Percentiles rank a stretch among this genome's conserved stretches.
These are phyloP conservation scores for Abrus precatorius DNA, from an alignment of 306 rosid species.

Conservation along the genomic window DNA sequence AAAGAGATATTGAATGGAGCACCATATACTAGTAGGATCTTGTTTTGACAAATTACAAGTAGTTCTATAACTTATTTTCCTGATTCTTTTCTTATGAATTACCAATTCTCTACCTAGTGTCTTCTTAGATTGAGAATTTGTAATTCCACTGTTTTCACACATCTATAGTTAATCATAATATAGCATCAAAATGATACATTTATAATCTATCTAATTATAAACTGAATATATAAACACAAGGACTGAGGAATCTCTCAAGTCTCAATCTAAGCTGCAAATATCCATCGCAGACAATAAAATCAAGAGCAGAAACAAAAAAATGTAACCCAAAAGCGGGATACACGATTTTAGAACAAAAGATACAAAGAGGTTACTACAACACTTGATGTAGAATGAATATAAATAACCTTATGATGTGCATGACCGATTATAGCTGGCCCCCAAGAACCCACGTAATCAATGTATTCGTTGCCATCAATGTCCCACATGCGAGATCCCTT, in stretches of 20 bases:
- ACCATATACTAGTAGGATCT: neutral
- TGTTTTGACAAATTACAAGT: conserved; percentile 11
- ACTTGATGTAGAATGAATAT: neutral
- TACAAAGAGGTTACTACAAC: neutral
- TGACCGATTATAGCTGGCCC: conserved; percentile 97
- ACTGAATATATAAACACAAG: neutral
- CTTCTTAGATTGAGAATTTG: neutral
- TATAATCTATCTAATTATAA: neutral
- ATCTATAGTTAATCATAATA: neutral
- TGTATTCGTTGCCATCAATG: conserved; percentile 89
- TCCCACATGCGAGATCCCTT: conserved; percentile 94
- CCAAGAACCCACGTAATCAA: conserved; percentile 98
- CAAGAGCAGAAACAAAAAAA: neutral
- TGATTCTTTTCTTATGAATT: neutral
- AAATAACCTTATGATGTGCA: conserved; percentile 85
- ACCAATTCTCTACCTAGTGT: conserved; percentile 3
- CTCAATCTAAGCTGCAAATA: neutral
- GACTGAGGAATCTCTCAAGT: neutral
- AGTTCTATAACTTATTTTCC: neutral
- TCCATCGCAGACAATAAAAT: neutral
- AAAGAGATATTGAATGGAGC: neutral
- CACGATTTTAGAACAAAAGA: neutral
- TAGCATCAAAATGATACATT: neutral
- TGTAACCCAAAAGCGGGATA: neutral
- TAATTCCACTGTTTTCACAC: too few species aligned